These are phyloP conservation scores for Hymenoscyphus linearis DNA, from an alignment of 2,329 filamentous ascomycete species.

Conservation along the genomic window DNA sequence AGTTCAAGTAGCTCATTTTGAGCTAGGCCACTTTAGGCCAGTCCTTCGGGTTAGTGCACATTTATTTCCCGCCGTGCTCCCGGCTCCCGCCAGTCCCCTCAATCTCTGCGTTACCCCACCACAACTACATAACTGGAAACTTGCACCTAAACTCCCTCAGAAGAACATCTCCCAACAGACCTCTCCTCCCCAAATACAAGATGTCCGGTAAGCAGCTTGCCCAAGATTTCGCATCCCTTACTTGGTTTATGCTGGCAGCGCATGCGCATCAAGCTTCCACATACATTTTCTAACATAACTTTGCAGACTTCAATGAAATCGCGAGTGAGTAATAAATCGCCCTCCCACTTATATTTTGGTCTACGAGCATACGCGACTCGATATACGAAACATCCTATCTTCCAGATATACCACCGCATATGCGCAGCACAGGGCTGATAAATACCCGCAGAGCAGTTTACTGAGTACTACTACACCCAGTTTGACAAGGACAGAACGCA, in stretches of 20 bases:
- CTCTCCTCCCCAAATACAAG: conserved; percentile 15
- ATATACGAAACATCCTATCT: neutral
- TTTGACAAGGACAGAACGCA: conserved; percentile 69
- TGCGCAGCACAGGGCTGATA: conserved; percentile 11
- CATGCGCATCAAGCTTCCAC: neutral
- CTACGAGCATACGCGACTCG: neutral
- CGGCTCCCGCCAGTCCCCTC: neutral
- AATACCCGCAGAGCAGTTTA: conserved; percentile 67
- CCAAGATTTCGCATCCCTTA: neutral
- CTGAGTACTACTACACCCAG: conserved; percentile 82
- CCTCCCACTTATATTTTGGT: neutral
- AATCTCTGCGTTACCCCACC: conserved; percentile 9
- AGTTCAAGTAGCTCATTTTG: neutral
- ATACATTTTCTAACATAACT: conserved; percentile 2
- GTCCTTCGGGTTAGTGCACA: neutral
- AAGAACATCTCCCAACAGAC: neutral
- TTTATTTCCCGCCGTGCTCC: neutral
- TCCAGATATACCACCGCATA: neutral
- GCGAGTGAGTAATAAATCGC: conserved; percentile 35
- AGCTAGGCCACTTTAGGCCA: neutral
- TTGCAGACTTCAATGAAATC: conserved; percentile 36
- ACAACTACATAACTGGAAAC: conserved; percentile 4
- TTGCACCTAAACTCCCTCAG: neutral
- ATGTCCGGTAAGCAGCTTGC: conserved; percentile 29
- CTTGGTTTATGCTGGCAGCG: too few relatives aligned